Percentiles rank a stretch among this genome's conserved stretches.
These are phyloP conservation scores for Stramenopiles sp. DNA, from an alignment of 352 stramenopile species.

Conservation along the genomic window DNA sequence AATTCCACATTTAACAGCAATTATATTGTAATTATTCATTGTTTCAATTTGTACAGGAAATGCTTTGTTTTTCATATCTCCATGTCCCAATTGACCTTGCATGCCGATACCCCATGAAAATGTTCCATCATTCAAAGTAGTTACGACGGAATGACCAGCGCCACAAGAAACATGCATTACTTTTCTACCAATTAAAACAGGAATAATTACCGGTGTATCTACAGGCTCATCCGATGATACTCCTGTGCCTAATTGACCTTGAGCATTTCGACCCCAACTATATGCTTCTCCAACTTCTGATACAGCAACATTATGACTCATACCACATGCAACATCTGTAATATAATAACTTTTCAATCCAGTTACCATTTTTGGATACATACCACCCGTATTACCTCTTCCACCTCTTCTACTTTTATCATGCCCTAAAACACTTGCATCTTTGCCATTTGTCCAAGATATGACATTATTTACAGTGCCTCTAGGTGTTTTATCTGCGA, in stretches of 20 bases:
- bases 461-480: not conserved
- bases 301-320: conserved; percentile 45
- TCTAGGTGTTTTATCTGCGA: not conserved
- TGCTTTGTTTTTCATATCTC: not conserved
- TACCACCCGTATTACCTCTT: not conserved
- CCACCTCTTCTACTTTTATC: not conserved
- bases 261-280: conserved; percentile 56
- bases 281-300: conserved; percentile 32
- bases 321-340: conserved; percentile 22
- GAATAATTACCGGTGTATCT: not conserved
- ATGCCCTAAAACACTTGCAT: not conserved
- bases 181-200: not conserved
- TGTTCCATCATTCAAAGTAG: not conserved
- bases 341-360: not conserved
- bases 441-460: not conserved
- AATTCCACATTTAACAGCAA: not conserved
- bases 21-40: not conserved
- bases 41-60: not conserved
- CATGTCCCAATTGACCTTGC: not conserved
- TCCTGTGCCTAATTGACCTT: conserved; percentile 38
- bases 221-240: not conserved
- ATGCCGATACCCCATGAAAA: not conserved
- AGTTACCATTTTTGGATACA: not conserved
- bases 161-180: not conserved
- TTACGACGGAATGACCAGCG: not conserved